Evolutionary conservation across 208 protist genomes (phyloP).

Genomic region (Angomonas desouzai): DNA sequence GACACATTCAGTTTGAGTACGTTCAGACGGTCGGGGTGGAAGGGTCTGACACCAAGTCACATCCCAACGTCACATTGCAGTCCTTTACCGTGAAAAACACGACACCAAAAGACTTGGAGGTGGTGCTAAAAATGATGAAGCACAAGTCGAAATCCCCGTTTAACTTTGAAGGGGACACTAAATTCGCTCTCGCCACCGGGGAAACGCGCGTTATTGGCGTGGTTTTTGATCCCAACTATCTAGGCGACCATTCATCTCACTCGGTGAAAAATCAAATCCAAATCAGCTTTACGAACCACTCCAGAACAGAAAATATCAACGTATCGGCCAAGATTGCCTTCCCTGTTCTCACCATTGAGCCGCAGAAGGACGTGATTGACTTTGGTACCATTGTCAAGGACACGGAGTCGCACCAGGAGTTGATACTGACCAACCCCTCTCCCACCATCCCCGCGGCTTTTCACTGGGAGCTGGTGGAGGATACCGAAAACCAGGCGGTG

Average conservation of each 20-base stretch:
- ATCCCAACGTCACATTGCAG: slow-evolving; percentile 30
- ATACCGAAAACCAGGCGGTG: slow-evolving; percentile 15
- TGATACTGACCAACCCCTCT: slow-evolving; percentile 85
- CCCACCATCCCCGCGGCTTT: slow-evolving; percentile 65
- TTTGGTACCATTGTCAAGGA: slow-evolving; percentile 94
- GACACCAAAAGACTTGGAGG: slow-evolving; percentile 71
- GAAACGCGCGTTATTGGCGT: slow-evolving; percentile 83
- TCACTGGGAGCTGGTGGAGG: slow-evolving; percentile 59
- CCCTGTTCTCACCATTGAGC: slow-evolving; percentile 83
- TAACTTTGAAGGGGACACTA: slow-evolving; percentile 42
- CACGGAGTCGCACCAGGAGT: slow-evolving; percentile 63
- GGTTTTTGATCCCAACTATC: slow-evolving; percentile 83
- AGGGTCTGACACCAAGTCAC: neutral
- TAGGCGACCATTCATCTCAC: slow-evolving; percentile 74
- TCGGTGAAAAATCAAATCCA: slow-evolving; percentile 61
- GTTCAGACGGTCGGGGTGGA: slow-evolving; percentile 29
- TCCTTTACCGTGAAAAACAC: slow-evolving; percentile 89
- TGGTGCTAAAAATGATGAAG: slow-evolving; percentile 50
- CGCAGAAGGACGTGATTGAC: slow-evolving; percentile 44
- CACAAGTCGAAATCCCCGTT: slow-evolving; percentile 55
- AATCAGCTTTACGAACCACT: slow-evolving; percentile 89
- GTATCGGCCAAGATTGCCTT: slow-evolving; percentile 83
- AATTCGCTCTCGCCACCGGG: slow-evolving; percentile 61
- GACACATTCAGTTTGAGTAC: slow-evolving; percentile 82
- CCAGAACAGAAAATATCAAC: slow-evolving; percentile 77